These are phyloP conservation scores for Dothistroma pini DNA, from an alignment of 2,329 filamentous ascomycete genomes.

Conservation along the genomic window DNA sequence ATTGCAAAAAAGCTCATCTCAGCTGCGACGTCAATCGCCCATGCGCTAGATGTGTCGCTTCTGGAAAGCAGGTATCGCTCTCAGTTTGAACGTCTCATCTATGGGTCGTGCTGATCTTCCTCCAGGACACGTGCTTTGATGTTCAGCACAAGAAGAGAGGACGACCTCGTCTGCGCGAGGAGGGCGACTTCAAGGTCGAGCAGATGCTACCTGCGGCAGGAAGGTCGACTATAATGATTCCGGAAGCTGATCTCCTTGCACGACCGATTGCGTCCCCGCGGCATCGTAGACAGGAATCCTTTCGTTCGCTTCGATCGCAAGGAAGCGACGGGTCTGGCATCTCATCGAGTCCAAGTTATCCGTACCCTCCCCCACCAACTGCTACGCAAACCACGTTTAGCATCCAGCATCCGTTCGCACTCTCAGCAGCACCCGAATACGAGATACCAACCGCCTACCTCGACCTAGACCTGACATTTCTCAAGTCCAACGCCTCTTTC, in stretches of 20 bases:
- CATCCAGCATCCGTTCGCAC: slow-evolving; percentile 11
- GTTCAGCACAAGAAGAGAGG: slow-evolving; percentile 85
- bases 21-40: slow-evolving; percentile 65
- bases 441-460: slow-evolving; percentile 41
- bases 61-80: slow-evolving; percentile 61
- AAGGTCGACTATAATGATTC: slow-evolving; percentile 17
- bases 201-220: slow-evolving; percentile 16
- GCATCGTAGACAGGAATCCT: slow-evolving; percentile 32
- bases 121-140: slow-evolving; percentile 71
- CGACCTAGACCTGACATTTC: slow-evolving; percentile 46
- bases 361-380: slow-evolving; percentile 18
- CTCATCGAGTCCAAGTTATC: slow-evolving; percentile 16
- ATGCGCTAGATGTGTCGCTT: slow-evolving; percentile 71
- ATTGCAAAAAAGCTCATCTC: slow-evolving; percentile 80
- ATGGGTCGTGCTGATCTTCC: slow-evolving; percentile 13
- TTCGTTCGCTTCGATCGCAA: slow-evolving; percentile 32
- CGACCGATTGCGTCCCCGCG: slow-evolving; percentile 28
- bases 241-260: slow-evolving; percentile 13
- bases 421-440: slow-evolving; percentile 11
- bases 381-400: slow-evolving; percentile 18
- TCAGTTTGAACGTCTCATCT: slow-evolving; percentile 2
- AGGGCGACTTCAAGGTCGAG: slow-evolving; percentile 37
- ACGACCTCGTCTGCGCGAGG: slow-evolving; percentile 71
- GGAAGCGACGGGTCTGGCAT: slow-evolving; percentile 29
- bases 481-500: slow-evolving; percentile 46